Base-by-base conservation (phyloP, 2,329 filamentous ascomycete species). In the Colletotrichum lini region DNA sequence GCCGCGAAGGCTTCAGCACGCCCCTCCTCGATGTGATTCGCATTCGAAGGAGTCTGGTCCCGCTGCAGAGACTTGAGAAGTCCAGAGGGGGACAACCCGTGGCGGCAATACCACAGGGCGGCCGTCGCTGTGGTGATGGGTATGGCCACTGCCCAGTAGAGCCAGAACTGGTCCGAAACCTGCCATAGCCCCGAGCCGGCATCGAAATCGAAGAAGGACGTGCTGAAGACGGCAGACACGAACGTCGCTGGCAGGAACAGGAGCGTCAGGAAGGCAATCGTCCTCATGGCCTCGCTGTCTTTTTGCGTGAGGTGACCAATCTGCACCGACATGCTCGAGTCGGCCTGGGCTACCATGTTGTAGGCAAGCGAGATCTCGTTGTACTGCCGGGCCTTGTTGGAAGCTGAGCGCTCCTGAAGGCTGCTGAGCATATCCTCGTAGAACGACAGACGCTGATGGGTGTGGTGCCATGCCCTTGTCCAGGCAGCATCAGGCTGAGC, bases 351-450 rank as follows among this genome's bases (percentile, higher is more conserved):
- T 0, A 85, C 82, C 0, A 74, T 79, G 72, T 87, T 84, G 76
- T 84, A 87, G 0, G 82, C 75, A 72, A 92, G 80, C 67, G 90
- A 79, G 79, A 91, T 83, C 84, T 91, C 77, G 80, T 91, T 78
- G 77, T 86, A 60, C 76, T 92, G 80, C 69, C 90, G 73, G 16
- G 83, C 78, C 15, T 81, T 79, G 74, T 83, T 85, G 0, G 84
- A 80, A 0, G 72, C 70, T 0, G 83, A 79, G 15, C 85, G 80
- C 13, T 77, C 72, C 2, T 78, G 78, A 0, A 85, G 77, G 61
- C 79, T 82, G 18, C 74, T 70, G 1, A 84, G 61, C 18, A 82
- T 78, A 21, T 80, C 77, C 38, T 80, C 76, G 47, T 75, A 77
- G 64, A 79, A 82, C 0, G 74, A 67, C 6, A 86, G 76, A 4